These are phyloP conservation scores for Pichia sp. DNA, from an alignment of 1,139 yeast species.

Conservation along the genomic window DNA sequence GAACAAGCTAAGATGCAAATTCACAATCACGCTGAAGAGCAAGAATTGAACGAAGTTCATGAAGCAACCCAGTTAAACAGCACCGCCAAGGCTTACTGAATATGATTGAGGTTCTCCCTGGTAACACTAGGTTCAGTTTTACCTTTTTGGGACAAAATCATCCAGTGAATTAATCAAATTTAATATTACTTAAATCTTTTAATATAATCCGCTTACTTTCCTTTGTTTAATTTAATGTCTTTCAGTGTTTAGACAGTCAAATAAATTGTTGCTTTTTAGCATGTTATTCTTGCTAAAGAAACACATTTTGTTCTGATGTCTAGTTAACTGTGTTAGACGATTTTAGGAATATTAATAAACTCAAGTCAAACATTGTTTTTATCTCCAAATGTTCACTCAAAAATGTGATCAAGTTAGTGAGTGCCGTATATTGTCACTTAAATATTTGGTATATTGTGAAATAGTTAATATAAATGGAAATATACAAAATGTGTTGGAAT, in stretches of 20 bases:
- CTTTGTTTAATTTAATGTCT: neutral
- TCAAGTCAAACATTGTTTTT: too few relatives aligned
- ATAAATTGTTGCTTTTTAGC: neutral
- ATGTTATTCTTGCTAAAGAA: neutral
- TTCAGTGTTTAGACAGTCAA: neutral
- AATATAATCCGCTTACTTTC: neutral
- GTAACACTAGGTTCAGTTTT: neutral
- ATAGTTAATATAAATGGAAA: neutral
- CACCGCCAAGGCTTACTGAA: neutral
- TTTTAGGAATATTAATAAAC: too few relatives aligned
- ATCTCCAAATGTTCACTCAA: too few relatives aligned
- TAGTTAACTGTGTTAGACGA: too few relatives aligned
- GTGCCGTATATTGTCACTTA: too few relatives aligned
- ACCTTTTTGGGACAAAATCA: too few relatives aligned
- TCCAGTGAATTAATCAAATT: too few relatives aligned
- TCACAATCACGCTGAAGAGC: constrained; percentile 24
- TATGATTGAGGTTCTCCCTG: neutral
- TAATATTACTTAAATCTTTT: too few relatives aligned
- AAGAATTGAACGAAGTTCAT: constrained; percentile 11
- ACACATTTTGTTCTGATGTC: too few relatives aligned
- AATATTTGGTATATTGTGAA: too few relatives aligned
- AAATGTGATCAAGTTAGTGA: too few relatives aligned
- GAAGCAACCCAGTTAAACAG: constrained; percentile 5
- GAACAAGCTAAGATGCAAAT: constrained; percentile 38
- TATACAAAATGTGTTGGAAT: neutral